phyloP scores from a whole-genome alignment of 1,284 basidiomycete species.

The Ustilago cynodontis region DNA sequence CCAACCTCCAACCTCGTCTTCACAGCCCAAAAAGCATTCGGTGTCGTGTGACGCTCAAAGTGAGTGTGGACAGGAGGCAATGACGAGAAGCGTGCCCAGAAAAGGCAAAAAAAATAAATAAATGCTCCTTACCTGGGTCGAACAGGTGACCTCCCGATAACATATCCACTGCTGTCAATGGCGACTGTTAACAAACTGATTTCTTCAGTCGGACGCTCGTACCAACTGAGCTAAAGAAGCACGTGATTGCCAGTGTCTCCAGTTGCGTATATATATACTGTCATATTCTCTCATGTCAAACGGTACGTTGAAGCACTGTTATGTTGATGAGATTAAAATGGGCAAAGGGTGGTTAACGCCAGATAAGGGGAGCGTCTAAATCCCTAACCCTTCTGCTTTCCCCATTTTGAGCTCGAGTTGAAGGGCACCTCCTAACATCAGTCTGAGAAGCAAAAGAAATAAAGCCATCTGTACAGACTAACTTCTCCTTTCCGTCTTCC shows the following conservation, averaged over 20 bases:
- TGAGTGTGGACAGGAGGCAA: no score
- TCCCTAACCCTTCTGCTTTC: background rate
- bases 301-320: no score
- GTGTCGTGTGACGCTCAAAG: no score
- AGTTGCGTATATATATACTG: no score
- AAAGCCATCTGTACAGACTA: constrained; percentile 43
- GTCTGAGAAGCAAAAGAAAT: constrained; percentile 3
- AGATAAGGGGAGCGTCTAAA: background rate
- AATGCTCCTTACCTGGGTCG: constrained; percentile 22
- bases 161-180: constrained; percentile 11
- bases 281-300: no score
- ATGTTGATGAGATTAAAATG: no score
- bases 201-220: constrained; percentile 61
- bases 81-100: background rate
- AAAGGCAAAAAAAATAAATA: constrained; percentile 1
- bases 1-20: no score
- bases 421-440: constrained; percentile 15
- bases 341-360: background rate
- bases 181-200: constrained; percentile 37
- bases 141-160: constrained; percentile 23
- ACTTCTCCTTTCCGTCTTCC: constrained; percentile 1
- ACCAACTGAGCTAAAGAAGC: constrained; percentile 61
- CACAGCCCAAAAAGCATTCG: no score
- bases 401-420: background rate
- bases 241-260: no score